phyloP scores from a whole-genome alignment of 1,284 basidiomycete genomes.

The Ceratobasidium sp. region DNA sequence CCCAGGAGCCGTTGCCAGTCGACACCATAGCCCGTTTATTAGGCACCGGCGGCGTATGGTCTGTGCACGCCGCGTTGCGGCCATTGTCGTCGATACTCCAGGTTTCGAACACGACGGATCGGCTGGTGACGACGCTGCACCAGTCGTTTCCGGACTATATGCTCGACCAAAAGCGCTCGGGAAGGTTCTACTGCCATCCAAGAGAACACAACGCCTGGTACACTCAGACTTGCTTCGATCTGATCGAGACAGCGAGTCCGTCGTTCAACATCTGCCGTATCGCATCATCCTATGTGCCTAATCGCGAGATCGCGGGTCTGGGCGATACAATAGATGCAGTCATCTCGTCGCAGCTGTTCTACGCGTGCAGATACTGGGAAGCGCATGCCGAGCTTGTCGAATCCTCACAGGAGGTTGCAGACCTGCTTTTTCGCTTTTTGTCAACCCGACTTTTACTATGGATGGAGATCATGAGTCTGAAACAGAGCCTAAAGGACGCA shows the following conservation, averaged over 20 bases:
- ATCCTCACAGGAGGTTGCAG: too few relatives aligned
- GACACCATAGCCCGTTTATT: not conserved
- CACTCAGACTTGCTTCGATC: not conserved
- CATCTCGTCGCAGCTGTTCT: too few relatives aligned
- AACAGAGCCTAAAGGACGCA: too few relatives aligned
- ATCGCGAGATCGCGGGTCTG: too few relatives aligned
- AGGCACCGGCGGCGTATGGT: not conserved
- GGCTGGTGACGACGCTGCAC: conserved; percentile 2
- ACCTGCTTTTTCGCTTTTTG: too few relatives aligned
- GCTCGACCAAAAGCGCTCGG: conserved; percentile 2
- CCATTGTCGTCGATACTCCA: conserved; percentile 25
- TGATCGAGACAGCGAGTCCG: not conserved
- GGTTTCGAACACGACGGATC: not conserved
- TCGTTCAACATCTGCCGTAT: too few relatives aligned
- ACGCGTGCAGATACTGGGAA: too few relatives aligned
- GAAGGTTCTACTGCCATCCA: not conserved
- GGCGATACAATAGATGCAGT: too few relatives aligned
- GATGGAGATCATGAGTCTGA: too few relatives aligned
- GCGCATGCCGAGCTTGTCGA: too few relatives aligned
- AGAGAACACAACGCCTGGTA: not conserved
- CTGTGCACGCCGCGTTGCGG: not conserved
- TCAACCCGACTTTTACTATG: too few relatives aligned
- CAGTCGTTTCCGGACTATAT: conserved; percentile 22
- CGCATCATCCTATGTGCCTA: too few relatives aligned
- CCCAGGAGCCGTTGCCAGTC: not conserved